Evolutionary conservation across 163 green algal genomes (phyloP).

Genomic region (Scenedesmus sp.): DNA sequence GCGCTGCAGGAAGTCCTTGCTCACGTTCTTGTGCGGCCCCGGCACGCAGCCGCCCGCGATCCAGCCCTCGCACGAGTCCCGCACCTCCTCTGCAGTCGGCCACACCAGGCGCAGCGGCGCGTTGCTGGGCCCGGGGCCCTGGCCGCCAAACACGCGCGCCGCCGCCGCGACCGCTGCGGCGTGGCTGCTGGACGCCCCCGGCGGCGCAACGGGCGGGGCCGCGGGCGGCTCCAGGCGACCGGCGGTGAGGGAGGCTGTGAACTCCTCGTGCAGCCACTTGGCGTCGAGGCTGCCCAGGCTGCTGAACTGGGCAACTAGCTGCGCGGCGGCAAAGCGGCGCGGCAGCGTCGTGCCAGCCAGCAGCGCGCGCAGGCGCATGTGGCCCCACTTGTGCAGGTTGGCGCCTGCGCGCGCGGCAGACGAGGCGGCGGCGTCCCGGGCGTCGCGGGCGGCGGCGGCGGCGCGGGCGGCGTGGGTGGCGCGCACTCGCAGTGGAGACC

Average conservation of each 20-base stretch:
- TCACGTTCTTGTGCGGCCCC: conserved; percentile 67
- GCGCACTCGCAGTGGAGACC: too few relatives aligned
- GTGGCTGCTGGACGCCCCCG: too few relatives aligned
- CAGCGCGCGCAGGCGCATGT: conserved; percentile 69
- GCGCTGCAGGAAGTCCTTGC: conserved; percentile 68
- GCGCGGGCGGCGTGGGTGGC: too few relatives aligned
- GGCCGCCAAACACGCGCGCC: too few relatives aligned
- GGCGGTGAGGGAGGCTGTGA: conserved; percentile 62
- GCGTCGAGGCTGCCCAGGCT: conserved; percentile 74
- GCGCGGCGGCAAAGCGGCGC: conserved; percentile 46
- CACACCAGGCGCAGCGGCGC: conserved; percentile 72
- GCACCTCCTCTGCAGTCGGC: conserved; percentile 77
- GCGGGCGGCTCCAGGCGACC: conserved; percentile 29
- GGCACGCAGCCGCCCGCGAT: conserved; percentile 72
- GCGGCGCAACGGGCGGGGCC: too few relatives aligned
- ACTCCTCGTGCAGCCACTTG: conserved; percentile 71
- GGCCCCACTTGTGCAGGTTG: conserved; percentile 64
- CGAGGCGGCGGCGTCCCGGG: too few relatives aligned
- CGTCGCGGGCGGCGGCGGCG: too few relatives aligned
- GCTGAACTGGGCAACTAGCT: conserved; percentile 77
- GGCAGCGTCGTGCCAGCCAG: conserved; percentile 52
- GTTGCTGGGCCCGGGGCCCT: too few relatives aligned
- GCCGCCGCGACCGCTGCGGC: conserved; percentile 7
- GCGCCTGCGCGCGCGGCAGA: conserved; percentile 24
- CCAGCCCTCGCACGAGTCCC: conserved; percentile 78